Evolutionary conservation across 257 asterid genomes (phyloP).

Genomic region (Echites panduratus): DNA sequence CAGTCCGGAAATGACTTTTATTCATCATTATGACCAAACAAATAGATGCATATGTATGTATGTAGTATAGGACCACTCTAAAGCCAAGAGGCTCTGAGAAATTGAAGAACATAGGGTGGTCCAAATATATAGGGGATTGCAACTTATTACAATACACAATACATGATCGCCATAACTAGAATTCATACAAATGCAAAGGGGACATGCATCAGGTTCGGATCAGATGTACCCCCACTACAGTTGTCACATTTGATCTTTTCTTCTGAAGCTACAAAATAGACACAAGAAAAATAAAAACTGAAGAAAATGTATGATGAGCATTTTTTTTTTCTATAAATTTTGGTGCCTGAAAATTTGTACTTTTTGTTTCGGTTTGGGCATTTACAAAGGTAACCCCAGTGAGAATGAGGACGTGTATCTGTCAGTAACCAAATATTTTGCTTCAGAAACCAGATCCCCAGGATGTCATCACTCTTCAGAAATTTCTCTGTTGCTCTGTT

Average conservation of each 20-base stretch:
- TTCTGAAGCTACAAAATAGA: neutral
- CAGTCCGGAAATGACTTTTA: constrained; percentile 12
- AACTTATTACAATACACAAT: constrained; percentile 1
- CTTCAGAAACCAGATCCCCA: constrained; percentile 10
- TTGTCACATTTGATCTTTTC: constrained; percentile 3
- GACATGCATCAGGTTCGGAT: constrained; percentile 11
- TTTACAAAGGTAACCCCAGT: neutral
- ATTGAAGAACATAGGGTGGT: constrained; percentile 27
- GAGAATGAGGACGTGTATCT: neutral
- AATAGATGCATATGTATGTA: neutral
- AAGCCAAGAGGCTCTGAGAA: constrained; percentile 5
- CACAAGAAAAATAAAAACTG: no score
- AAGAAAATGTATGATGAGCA: no score
- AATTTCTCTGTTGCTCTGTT: neutral
- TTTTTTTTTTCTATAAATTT: neutral
- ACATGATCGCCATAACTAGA: constrained; percentile 14
- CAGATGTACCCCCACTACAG: constrained; percentile 23
- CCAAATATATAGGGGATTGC: constrained; percentile 15
- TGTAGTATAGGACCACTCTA: constrained; percentile 28
- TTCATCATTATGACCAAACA: constrained; percentile 14
- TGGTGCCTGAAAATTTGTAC: neutral
- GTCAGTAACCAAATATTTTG: constrained; percentile 16
- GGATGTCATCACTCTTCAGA: constrained; percentile 1
- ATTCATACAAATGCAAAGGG: constrained; percentile 2
- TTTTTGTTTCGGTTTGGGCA: constrained; percentile 5